A percentile compares a stretch with the other conserved stretches of the same genome.
These are phyloP conservation scores for Tolypocladium nubicola DNA, from an alignment of 2,329 filamentous ascomycete genomes.

Conservation along the genomic window DNA sequence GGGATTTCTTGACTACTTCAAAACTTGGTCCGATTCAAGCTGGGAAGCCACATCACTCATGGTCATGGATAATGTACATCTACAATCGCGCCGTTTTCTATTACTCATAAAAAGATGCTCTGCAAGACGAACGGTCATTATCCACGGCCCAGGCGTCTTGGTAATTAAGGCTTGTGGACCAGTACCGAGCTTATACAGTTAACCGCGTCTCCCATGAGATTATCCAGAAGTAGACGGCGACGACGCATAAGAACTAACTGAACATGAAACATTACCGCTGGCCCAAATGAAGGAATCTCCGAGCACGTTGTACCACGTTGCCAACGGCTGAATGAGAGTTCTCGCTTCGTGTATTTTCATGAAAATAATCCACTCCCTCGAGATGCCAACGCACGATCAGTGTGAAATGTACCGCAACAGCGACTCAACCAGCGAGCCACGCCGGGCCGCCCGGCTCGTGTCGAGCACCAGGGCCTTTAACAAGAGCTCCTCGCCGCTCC, in stretches of 20 bases:
- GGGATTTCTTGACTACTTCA: no score
- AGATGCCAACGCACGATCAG: not conserved
- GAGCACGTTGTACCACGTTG: no score
- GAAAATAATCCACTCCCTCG: not conserved
- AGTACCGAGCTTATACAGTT: constrained; percentile 29
- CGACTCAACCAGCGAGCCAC: not conserved
- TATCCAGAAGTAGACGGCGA: constrained; percentile 24
- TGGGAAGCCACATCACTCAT: no score
- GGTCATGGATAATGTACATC: constrained; percentile 33
- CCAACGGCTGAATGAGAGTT: not conserved
- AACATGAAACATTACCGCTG: no score
- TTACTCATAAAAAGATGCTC: constrained; percentile 15
- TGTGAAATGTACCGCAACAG: not conserved
- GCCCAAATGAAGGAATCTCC: no score
- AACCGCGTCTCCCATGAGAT: constrained; percentile 37
- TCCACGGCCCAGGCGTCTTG: constrained; percentile 47
- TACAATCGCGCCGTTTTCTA: constrained; percentile 31
- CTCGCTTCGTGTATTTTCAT: not conserved
- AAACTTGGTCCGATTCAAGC: no score
- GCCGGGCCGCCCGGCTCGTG: not conserved
- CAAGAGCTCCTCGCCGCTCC: constrained; percentile 3
- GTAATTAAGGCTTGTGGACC: constrained; percentile 43
- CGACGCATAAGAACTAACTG: constrained; percentile 13
- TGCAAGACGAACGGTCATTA: constrained; percentile 52
- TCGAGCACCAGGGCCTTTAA: constrained; percentile 15